Conservation (phyloP, 1,284 basidiomycete species). For the Ganoderma meredithae region DNA sequence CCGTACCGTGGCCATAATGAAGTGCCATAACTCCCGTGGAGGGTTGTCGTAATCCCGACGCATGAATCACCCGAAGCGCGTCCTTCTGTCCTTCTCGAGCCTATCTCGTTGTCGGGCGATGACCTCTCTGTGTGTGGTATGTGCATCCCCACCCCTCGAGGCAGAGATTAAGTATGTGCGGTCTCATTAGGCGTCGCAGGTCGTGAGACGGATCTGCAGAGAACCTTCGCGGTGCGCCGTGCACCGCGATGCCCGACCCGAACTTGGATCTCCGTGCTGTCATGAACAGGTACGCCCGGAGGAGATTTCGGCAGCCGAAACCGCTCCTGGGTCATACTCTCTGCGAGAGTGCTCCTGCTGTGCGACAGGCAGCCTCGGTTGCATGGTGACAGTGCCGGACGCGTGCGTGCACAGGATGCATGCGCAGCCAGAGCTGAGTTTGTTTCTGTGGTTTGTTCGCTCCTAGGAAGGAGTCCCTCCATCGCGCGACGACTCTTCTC, state of each 20-base stretch:
- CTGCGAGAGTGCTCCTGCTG: background rate
- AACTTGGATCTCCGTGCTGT: too few relatives aligned
- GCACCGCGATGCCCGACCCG: background rate
- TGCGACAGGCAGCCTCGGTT: background rate
- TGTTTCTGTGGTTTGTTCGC: background rate
- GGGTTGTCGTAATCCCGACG: background rate
- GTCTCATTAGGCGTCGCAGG: constrained; percentile 3
- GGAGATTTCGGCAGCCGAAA: background rate
- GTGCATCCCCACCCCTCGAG: background rate
- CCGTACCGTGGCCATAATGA: background rate
- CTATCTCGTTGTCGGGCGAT: background rate
- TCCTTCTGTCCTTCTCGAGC: constrained; percentile 4
- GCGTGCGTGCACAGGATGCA: background rate
- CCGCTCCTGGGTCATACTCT: background rate
- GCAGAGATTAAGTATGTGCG: background rate
- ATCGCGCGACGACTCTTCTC: background rate
- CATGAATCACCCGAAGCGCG: background rate
- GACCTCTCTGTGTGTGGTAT: background rate
- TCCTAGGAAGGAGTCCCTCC: background rate
- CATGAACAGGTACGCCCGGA: too few relatives aligned
- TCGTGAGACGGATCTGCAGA: background rate
- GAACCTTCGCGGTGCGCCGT: background rate
- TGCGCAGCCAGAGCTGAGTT: background rate
- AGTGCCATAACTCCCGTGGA: background rate
- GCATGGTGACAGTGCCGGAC: background rate